Conservation (phyloP, 2,329 filamentous ascomycete genomes). For the Aureobasidium sp. region DNA sequence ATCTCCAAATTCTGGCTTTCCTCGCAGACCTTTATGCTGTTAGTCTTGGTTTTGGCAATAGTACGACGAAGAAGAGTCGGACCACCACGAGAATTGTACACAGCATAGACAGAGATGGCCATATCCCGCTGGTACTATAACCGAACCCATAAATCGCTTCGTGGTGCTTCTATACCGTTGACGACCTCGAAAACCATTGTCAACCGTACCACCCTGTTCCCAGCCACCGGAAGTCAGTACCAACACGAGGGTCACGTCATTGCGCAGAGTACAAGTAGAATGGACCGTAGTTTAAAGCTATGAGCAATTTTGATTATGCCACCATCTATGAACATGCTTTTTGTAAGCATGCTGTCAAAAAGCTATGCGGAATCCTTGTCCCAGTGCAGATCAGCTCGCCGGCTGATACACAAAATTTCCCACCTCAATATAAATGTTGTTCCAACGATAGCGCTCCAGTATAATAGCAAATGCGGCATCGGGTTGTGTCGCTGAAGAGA, state of each 20-base stretch:
- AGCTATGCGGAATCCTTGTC: neutral
- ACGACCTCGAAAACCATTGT: neutral
- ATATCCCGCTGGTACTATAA: no score
- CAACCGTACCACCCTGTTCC: neutral
- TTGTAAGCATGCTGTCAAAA: constrained; percentile 6
- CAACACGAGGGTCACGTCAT: neutral
- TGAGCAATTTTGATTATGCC: constrained; percentile 12
- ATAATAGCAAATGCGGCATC: constrained; percentile 1
- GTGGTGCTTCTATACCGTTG: neutral
- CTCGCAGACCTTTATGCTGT: no score
- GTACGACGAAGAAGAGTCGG: no score
- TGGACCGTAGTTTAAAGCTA: neutral
- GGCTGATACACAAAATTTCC: neutral
- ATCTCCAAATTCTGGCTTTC: no score
- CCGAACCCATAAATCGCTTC: neutral
- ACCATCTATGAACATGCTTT: constrained; percentile 13
- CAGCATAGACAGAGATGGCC: no score
- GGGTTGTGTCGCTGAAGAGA: neutral
- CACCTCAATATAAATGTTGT: neutral
- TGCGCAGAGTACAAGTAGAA: no score
- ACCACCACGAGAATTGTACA: neutral
- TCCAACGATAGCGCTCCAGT: constrained; percentile 3
- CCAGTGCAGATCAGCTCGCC: constrained; percentile 10
- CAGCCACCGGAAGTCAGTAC: neutral
- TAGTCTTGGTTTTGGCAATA: neutral